Evolutionary conservation across 1,139 yeast genomes (phyloP), one percentile per base, ranked within the genome.

Genomic region (Geotrichum cucujoidarum): DNA sequence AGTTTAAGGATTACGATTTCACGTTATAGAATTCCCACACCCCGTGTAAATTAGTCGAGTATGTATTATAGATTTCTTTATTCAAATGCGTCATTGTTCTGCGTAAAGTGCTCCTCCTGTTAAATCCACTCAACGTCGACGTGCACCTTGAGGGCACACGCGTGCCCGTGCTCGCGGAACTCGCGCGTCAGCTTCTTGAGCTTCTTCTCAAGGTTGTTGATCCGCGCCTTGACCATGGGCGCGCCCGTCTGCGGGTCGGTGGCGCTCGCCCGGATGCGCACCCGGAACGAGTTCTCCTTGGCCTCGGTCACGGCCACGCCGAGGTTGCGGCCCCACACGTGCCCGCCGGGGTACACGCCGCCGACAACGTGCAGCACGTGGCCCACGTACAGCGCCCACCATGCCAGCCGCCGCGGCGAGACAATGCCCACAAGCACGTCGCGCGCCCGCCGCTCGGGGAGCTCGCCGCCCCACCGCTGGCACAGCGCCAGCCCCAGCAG

Each of bases 261-360:
- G 10, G 47, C 50, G 44, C 55, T 55, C 10, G 58, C 61, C 18
- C 49, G 45, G 16, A 67, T 47, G 14, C 41, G 36, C 27, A 67
- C 54, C 14, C 54, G 53, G 49, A 67, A 63, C 20, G 46, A 39
- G 11, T 57, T 56, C 5, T 51, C 49, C 10, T 51, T 49, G n/a
- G 45, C 40, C 41, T 52, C 65, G 54, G 45, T 55, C 54, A 64
- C 63, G 57, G 48, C 58, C 43, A 58, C 31, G 25, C 29, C 40
- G 2, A 40, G 18, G 10, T 34, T 35, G 31, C 77, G 75, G 25
- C 78, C 81, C 55, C 83, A 70, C 37, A 81, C 79, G 57, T 77
- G 78, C 25, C 87, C 88, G 47, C 87, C 87, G 3, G 88, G 88
- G 60, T 79, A 83, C 43, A 81, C 81, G 59, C 86, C 86, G 60